Conservation (phyloP, 495 filamentous ascomycete genomes). For the Daldinia childiae region DNA sequence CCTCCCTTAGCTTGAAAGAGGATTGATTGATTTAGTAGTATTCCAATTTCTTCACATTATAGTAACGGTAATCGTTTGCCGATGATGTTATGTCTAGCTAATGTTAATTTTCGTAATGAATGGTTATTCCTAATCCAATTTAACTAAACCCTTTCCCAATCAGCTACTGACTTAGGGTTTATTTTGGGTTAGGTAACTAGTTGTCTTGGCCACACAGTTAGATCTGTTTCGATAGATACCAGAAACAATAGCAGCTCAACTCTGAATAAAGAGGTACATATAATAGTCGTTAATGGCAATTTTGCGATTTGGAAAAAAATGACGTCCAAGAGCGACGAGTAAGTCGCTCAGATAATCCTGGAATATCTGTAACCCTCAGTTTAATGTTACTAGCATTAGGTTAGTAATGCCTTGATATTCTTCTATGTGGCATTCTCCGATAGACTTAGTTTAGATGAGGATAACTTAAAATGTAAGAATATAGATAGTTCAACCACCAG, state of each 20-base stretch:
- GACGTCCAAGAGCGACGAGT: not conserved
- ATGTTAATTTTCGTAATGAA: no score
- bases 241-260: not conserved
- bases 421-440: not conserved
- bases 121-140: no score
- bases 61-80: no score
- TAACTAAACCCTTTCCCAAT: no score
- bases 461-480: not conserved
- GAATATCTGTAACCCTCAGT: not conserved
- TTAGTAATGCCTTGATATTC: not conserved
- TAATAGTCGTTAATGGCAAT: not conserved
- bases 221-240: not conserved
- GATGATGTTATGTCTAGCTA: no score
- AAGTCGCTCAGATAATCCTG: not conserved
- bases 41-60: no score
- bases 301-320: not conserved
- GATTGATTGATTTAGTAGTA: no score
- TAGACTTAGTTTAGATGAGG: not conserved
- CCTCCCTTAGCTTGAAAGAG: no score
- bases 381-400: not conserved
- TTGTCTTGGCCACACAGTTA: not conserved
- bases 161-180: no score
- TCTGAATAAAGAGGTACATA: not conserved
- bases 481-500: constrained; percentile 36
- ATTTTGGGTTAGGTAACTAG: no score